Base-by-base conservation (phyloP, 495 filamentous ascomycete species). In the Aspergillus nidulans region DNA sequence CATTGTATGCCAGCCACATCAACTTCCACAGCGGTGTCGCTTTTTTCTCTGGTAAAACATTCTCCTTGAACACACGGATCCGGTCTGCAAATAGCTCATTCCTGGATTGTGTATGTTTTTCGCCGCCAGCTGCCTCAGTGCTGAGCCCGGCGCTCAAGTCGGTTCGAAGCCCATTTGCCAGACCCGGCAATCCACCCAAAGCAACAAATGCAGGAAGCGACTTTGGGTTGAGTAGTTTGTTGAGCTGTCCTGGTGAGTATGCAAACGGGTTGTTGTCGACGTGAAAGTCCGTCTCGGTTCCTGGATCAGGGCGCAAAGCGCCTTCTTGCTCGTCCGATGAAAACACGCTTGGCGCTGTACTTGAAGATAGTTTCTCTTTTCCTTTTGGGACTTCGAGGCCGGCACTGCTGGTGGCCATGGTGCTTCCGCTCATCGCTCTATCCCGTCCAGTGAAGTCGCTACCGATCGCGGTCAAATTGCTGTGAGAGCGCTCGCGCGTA, bases 1-100 rank as follows among this genome's bases (percentile, higher is more conserved):
- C 90, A 47, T 90, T 88, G 60, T 87, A 89, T 3, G 89, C 88
- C 62, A 88, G 85, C 88, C 88, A 94, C 39, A 88, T 86, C 19
- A 92, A 69, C 59, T 81, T 71, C 61, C 85, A 83, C 46, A 94
- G 83, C 26, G 77, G 81, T 61, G 90, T 91, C 9, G 84, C 64
- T 63, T 89, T 90, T 56, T 81, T 81, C 56, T 83, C 82, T 0
- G 90, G 90, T 12, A 95, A 69, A 2, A 77, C 69, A 57, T 94
- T 95, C 48, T 77, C 79, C 25, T 78, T 81, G 63, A 82, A 94
- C 20, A 91, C 76, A 4, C 89, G 81, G 51, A 71, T 80, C 13
- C 89, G 79, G 56, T 94, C 89, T 3, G 54, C 54, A 61, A 80
- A 88, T 10, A 66, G 56, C 25, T 78, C 67, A n/a, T 71, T 89